Conservation (phyloP, 164 flowering plant species). For the Platanus orientalis region DNA sequence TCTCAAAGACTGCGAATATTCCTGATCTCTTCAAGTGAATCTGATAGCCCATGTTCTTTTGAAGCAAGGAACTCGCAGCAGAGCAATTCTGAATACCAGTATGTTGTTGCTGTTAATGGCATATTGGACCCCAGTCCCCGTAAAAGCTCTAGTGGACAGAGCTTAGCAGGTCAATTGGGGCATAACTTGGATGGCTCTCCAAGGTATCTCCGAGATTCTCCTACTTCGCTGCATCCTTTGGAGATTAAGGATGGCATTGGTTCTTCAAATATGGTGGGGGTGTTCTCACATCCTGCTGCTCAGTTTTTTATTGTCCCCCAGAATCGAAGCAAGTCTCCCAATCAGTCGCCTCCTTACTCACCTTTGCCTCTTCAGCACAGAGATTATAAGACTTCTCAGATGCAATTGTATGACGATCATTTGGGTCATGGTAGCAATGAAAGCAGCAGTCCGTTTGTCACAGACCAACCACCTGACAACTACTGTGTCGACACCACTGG, state of each 20-base stretch:
- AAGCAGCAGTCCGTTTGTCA: conserved; percentile 15
- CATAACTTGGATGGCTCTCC: conserved; percentile 29
- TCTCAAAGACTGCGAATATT: conserved; percentile 60
- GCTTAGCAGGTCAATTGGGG: conserved; percentile 35
- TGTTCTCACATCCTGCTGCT: conserved; percentile 13
- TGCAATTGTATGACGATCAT: conserved; percentile 25
- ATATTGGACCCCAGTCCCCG: conserved; percentile 41
- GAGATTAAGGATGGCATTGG: conserved; percentile 25
- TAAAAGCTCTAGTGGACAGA: conserved; percentile 44
- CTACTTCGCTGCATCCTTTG: conserved; percentile 20
- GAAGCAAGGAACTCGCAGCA: conserved; percentile 36
- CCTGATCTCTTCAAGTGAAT: conserved; percentile 47
- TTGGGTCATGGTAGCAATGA: conserved; percentile 24
- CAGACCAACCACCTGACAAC: conserved; percentile 24
- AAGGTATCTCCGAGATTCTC: conserved; percentile 33
- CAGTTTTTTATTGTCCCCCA: conserved; percentile 19
- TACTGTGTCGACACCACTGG: conserved; percentile 11
- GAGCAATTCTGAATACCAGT: conserved; percentile 48
- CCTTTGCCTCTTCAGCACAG: conserved; percentile 24
- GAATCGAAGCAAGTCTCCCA: conserved; percentile 15
- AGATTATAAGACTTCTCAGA: conserved; percentile 15
- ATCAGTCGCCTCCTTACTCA: conserved; percentile 42
- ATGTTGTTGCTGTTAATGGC: conserved; percentile 81
- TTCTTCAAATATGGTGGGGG: conserved; percentile 16
- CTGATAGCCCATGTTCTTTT: conserved; percentile 42